phyloP scores from a whole-genome alignment of 805 yeast genomes.

The Wickerhamiella azyma region DNA sequence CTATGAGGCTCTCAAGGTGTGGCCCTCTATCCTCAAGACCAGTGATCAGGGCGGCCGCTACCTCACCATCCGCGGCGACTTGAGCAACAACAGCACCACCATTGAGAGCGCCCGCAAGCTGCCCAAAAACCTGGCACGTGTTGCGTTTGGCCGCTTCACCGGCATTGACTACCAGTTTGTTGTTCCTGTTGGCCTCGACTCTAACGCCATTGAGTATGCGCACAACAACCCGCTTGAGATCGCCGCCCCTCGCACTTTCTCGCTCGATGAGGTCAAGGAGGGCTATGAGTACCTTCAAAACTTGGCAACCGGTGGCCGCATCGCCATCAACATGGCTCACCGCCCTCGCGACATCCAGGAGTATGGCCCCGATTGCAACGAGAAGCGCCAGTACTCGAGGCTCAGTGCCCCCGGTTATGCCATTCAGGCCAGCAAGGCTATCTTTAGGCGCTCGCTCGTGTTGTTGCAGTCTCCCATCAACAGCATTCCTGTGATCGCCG shows the following conservation, averaged over 20 bases:
- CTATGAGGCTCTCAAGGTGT: conserved; percentile 33
- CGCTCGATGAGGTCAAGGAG: neutral
- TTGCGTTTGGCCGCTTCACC: conserved; percentile 21
- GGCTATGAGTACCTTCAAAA: neutral
- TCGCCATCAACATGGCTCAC: conserved; percentile 4
- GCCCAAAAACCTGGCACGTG: conserved; percentile 20
- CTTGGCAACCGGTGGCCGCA: neutral
- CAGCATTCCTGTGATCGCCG: neutral
- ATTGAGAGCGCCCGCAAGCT: conserved; percentile 3
- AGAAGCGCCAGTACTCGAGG: neutral
- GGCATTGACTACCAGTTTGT: conserved; percentile 23
- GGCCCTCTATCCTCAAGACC: conserved; percentile 34
- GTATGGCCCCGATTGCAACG: conserved; percentile 2
- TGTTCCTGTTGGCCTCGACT: neutral
- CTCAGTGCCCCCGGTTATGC: neutral
- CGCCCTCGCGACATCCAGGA: conserved; percentile 4
- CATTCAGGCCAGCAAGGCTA: neutral
- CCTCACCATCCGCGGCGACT: conserved; percentile 46
- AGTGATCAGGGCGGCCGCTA: conserved; percentile 30
- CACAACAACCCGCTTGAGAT: neutral
- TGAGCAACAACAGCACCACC: conserved; percentile 7
- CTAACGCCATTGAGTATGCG: conserved; percentile 2
- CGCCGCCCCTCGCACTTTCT: neutral
- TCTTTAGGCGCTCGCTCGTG: neutral
- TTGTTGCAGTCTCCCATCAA: neutral